phyloP scores from a whole-genome alignment of 2,329 filamentous ascomycete species.

The Gliomastix tumulicola region DNA sequence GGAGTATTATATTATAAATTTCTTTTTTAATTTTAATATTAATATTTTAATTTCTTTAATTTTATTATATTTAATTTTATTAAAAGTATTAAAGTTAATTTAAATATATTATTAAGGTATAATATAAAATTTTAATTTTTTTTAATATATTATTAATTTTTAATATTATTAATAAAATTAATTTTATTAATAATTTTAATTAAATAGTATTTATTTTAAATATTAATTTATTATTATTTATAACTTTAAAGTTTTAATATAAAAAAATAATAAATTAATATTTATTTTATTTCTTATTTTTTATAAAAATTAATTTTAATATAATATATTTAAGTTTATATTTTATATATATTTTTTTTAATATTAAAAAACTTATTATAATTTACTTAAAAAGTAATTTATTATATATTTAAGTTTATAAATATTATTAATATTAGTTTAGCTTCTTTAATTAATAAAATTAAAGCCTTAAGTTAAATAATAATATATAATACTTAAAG shows the following conservation, averaged over 20 bases:
- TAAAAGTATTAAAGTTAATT: conserved; percentile 1
- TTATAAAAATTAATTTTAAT: neutral
- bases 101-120: no score
- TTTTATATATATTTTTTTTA: neutral
- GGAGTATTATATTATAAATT: neutral
- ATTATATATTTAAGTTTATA: no score
- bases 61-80: conserved; percentile 1
- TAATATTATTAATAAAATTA: no score
- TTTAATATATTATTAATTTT: no score
- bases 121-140: no score
- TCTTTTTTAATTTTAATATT: neutral
- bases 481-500: no score
- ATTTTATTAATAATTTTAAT: no score
- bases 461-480: no score
- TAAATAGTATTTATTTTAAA: no score
- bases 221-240: neutral
- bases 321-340: neutral
- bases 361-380: neutral
- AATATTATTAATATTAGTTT: no score
- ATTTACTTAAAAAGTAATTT: no score
- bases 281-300: neutral
- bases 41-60: neutral
- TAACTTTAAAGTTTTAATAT: neutral
- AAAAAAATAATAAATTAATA: neutral
- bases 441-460: no score